Conservation (phyloP, 768 basidiomycete species). For the Coprinopsis strossmayeri region DNA sequence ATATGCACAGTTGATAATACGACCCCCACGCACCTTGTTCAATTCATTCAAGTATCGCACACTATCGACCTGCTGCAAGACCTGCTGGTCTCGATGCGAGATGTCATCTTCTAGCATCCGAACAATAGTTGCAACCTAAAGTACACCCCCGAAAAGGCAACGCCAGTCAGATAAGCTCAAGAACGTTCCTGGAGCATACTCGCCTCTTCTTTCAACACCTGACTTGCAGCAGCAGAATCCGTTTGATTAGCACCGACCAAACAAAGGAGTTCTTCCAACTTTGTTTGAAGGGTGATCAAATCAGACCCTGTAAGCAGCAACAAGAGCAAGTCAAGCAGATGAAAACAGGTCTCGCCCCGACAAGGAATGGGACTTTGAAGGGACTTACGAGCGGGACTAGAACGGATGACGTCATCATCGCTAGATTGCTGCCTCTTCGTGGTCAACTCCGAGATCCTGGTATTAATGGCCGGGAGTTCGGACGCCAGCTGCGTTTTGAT, state of each 20-base stretch:
- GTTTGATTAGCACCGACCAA: background rate
- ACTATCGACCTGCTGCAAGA: slow-evolving; percentile 67
- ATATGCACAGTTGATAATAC: too few species aligned
- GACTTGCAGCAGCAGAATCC: slow-evolving; percentile 2
- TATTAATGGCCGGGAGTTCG: slow-evolving; percentile 29
- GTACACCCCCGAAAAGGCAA: background rate
- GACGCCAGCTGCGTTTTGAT: slow-evolving; percentile 24
- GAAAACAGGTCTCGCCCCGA: too few species aligned
- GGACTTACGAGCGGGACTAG: background rate
- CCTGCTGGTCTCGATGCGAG: slow-evolving; percentile 38
- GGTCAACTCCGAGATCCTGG: slow-evolving; percentile 18
- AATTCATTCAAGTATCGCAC: slow-evolving; percentile 75
- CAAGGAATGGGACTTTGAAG: background rate
- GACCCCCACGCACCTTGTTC: slow-evolving; percentile 60
- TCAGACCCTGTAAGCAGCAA: background rate
- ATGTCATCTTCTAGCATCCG: slow-evolving; percentile 40
- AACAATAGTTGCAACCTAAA: slow-evolving; percentile 2
- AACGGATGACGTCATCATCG: background rate
- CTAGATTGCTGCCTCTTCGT: background rate
- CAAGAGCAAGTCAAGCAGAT: background rate
- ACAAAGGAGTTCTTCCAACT: slow-evolving; percentile 14
- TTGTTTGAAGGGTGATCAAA: slow-evolving; percentile 9
- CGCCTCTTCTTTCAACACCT: slow-evolving; percentile 11
- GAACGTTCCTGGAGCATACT: background rate
- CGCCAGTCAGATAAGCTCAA: too few species aligned